Evolutionary conservation across 768 basidiomycete species (phyloP).

Genomic region (Sarcomyxa edulis): DNA sequence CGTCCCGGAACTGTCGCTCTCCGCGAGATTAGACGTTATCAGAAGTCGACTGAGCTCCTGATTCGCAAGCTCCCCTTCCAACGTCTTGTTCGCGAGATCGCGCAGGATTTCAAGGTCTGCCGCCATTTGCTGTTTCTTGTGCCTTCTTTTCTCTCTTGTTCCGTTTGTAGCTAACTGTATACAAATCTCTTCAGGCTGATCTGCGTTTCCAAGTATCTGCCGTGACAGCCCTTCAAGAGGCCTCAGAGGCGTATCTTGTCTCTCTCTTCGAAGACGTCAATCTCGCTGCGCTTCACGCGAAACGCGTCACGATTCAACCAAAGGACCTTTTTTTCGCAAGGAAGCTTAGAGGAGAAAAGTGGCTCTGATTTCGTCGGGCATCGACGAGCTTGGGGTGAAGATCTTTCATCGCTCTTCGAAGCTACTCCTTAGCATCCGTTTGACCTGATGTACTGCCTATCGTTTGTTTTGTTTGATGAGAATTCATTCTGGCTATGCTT

Average conservation of each 20-base stretch:
- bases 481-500: no score
- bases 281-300: slow-evolving; percentile 58
- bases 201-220: slow-evolving; percentile 72
- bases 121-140: neutral
- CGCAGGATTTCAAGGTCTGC: slow-evolving; percentile 84
- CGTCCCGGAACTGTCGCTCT: slow-evolving; percentile 87
- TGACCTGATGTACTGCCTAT: no score
- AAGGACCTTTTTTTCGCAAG: slow-evolving; percentile 5
- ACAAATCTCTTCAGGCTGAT: slow-evolving; percentile 48
- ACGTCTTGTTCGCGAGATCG: slow-evolving; percentile 91
- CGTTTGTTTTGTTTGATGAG: no score
- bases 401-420: no score
- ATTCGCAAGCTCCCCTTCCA: slow-evolving; percentile 94
- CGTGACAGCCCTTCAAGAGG: slow-evolving; percentile 64
- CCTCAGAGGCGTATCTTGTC: slow-evolving; percentile 55
- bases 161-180: slow-evolving; percentile 77
- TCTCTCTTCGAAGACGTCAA: slow-evolving; percentile 54
- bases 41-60: slow-evolving; percentile 88
- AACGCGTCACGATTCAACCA: slow-evolving; percentile 30
- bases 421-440: no score
- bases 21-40: slow-evolving; percentile 89
- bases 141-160: slow-evolving; percentile 1
- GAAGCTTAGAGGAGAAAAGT: slow-evolving; percentile 1
- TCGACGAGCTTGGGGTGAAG: no score
- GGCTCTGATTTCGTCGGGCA: no score